Evolutionary conservation across 1,139 yeast genomes (phyloP), one percentile per base, ranked within the genome.

Genomic region (Suhomyces wounanorum): DNA sequence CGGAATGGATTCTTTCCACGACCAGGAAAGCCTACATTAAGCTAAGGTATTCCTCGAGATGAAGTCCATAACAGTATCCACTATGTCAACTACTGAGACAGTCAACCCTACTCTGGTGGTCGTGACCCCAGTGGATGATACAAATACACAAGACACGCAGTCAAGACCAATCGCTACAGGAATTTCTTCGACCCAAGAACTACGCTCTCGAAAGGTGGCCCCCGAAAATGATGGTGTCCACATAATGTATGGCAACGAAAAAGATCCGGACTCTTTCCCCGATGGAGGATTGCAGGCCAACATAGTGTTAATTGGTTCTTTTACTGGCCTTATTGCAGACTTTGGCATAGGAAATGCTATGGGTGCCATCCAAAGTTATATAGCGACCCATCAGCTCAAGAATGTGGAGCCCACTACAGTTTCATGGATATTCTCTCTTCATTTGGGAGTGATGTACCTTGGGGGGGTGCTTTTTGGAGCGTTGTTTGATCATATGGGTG

Each of bases 341-440:
- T 84, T 86, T 63, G 90, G 90, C 2, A 64, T 85, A 36, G 74
- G 80, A 53, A 84, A 84, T 57, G 65, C 85, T 7, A 67, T 79
- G 35, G 89, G 89, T 42, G 84, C 83, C 13, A 74, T 84, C 26
- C 86, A 85, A 62, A 77, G 85, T 2, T 83, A 82, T 61, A 72
- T 84, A 4, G 63, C 79, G 8, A 64, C 70, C 45, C 73, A 84
- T 59, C 86, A 83, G 59, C 69, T 85, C 47, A 62, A 64, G 5
- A 60, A 70, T 40, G 63, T 69, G 13, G 63, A 78, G 8, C 71
- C 78, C 7, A 68, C 82, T 1, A 67, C 76, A 21, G 72, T 83
- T 1, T 82, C 86, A 3, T 85, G 90, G 90, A 78, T 85, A 37
- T 85, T 84, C 62, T 78, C 86, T 3, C 65, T 84, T 6, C 83